These are phyloP conservation scores for Penicillium janthinellum DNA, from an alignment of 2,329 filamentous ascomycete species.

Conservation along the genomic window DNA sequence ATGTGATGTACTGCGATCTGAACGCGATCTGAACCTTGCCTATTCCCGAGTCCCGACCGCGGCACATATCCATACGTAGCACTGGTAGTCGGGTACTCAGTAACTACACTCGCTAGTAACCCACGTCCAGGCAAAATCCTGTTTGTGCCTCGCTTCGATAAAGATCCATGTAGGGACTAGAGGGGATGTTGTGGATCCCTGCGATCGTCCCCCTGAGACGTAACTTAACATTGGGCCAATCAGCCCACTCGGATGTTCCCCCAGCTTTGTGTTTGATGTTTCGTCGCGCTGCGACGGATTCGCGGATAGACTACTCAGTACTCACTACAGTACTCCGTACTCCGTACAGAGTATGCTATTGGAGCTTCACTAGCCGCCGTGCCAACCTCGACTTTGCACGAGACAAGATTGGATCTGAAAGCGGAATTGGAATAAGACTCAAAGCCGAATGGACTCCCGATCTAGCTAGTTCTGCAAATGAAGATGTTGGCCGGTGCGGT, in stretches of 20 bases:
- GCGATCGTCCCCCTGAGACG: background rate
- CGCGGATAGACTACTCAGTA: background rate
- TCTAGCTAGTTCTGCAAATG: background rate
- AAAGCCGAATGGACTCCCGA: too few relatives aligned
- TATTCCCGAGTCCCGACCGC: background rate
- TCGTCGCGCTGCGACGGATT: background rate
- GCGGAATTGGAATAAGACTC: background rate
- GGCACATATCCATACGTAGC: background rate
- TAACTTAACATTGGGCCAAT: background rate
- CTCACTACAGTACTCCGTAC: too few relatives aligned
- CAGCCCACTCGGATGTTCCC: background rate
- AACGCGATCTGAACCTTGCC: slow-evolving; percentile 17
- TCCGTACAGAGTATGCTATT: background rate
- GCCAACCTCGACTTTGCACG: background rate
- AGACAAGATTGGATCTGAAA: background rate
- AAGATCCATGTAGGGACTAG: background rate
- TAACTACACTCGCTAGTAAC: too few relatives aligned
- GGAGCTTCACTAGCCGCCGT: background rate
- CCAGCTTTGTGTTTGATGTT: background rate
- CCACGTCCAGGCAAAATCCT: background rate
- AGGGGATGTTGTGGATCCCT: background rate
- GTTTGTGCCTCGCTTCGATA: background rate
- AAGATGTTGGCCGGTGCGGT: background rate
- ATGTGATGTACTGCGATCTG: slow-evolving; percentile 24
- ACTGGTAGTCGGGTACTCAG: too few relatives aligned